Base-by-base conservation (phyloP, 2,329 filamentous ascomycete genomes). In the Onygena corvina region DNA sequence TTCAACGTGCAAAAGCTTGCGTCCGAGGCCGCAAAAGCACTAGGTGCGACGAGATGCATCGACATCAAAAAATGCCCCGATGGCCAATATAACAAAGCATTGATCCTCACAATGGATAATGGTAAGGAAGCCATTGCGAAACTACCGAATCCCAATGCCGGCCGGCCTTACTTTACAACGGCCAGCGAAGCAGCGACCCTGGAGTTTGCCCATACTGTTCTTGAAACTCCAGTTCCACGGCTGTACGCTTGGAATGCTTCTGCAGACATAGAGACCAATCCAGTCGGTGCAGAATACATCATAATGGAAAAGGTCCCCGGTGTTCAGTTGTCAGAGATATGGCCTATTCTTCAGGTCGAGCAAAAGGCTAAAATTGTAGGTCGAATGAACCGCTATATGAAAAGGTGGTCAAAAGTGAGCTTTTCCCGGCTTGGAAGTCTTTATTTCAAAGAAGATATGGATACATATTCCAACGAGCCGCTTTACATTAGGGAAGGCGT, bases 121-220 rank as follows among this genome's bases (percentile, higher is more conserved):
- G 55, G 47, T 9, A 25, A 27, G 12, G 11, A 53, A 29, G 48
- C 56, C 31, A 34, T 58, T 42, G 54, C 50, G 31, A 55, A 54
- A 40, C 47, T 58, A 12, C 56, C 53, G 11, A 55, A 55, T 50
- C 53, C 50, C 14, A 49, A 52, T 31, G 45, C 51, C 11, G 51
- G 49, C 1, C 27, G 54, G 27, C 48, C 49, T 11, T 47, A 51
- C 45, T 52, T 52, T 9, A 57, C 60, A 25, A 56, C 60, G 16
- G 63, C 64, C 42, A 64, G 61, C 50, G 64, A 67, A 55, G 64
- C 63, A 38, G 65, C 64, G n/a, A 68, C 63, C 21, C 57, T 68
- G 49, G 59, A 65, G 11, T 62, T 65, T 49, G 54, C 53, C 21
- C 50, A 54, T 3, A 52, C 9, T n/a, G 40, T 57, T 6, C 51